Evolutionary conservation across 768 basidiomycete species (phyloP).

Genomic region (Auriscalpium orientale): DNA sequence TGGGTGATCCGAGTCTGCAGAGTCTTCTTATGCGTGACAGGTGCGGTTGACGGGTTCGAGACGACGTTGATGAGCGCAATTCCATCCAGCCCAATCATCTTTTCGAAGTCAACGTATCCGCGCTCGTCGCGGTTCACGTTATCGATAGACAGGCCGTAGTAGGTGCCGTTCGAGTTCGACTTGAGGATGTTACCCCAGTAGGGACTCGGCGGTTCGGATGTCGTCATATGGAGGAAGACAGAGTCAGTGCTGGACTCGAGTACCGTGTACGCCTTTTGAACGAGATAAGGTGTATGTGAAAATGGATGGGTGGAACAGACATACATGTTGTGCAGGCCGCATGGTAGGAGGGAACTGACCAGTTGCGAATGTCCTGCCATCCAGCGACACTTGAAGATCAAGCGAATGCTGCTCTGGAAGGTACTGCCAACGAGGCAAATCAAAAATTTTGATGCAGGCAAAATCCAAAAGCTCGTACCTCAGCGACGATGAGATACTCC

Average conservation of each 20-base stretch:
- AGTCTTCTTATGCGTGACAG: slow-evolving; percentile 60
- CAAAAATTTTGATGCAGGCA: not conserved
- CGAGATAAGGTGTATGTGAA: not conserved
- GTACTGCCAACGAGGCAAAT: slow-evolving; percentile 29
- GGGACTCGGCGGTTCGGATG: slow-evolving; percentile 63
- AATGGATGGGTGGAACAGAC: slow-evolving; percentile 19
- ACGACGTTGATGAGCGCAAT: slow-evolving; percentile 93
- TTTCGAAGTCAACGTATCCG: slow-evolving; percentile 97
- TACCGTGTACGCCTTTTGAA: slow-evolving; percentile 75
- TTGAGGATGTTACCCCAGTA: slow-evolving; percentile 91
- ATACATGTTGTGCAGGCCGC: slow-evolving; percentile 83
- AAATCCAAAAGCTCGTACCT: slow-evolving; percentile 43
- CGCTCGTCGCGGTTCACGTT: slow-evolving; percentile 83
- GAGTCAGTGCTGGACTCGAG: slow-evolving; percentile 91
- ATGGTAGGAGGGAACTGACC: slow-evolving; percentile 89
- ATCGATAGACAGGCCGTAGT: slow-evolving; percentile 81
- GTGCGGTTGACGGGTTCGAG: slow-evolving; percentile 69
- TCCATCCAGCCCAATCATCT: slow-evolving; percentile 92
- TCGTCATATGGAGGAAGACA: slow-evolving; percentile 94
- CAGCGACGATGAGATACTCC: slow-evolving; percentile 92
- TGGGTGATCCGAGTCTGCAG: slow-evolving; percentile 88
- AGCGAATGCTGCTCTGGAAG: slow-evolving; percentile 49
- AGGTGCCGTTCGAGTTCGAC: slow-evolving; percentile 97
- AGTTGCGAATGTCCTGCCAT: slow-evolving; percentile 77
- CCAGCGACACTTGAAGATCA: slow-evolving; percentile 86